Base-by-base conservation (phyloP, 1,139 yeast species). In the Pichia sp. region DNA sequence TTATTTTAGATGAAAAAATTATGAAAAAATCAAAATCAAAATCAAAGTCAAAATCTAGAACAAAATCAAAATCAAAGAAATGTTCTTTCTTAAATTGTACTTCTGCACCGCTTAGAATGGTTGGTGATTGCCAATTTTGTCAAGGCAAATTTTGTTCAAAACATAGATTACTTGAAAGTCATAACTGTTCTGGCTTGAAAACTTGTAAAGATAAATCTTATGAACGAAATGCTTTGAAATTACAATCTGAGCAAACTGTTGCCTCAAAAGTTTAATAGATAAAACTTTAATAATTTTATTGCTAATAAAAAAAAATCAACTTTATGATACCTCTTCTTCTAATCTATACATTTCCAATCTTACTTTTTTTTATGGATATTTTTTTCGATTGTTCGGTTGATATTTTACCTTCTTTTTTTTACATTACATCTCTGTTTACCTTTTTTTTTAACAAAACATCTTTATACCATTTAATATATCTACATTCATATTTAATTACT, bases 81-180 rank as follows among this genome's bases (percentile, higher is more conserved):
- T 87, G 96, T 63, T 69, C 80, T 26, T 79, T 79, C 64, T 67
- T 67, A 40, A 63, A 69, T 37, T 87, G 96, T 64, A 69, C 73
- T 30, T 73, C 84, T 16, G 70, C 78, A 4, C 87, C 92, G 1
- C 74, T 87, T 48, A 76, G 95, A 52, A 84, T 87, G 68, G 94
- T 86, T 34, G 96, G 96, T 35, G 89, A 83, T 63, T 89, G 97
- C 64, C 76, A 80, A 47, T 86, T 82, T 60, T 89, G 96, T 63
- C 79, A 80, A 43, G 95, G 96, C 38, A 84, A 82, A 60, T 87
- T 80, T 63, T 87, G 97, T 65, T 85, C 94, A 35, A 83, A 83
- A 59, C 97, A 87, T 66, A 73, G 97, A 49, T 72, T 89, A 49
- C 71, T 87, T 65, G 97, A 87, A 64, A 87, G 83, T 63, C 97